Base-by-base conservation (phyloP, 2,329 filamentous ascomycete species). In the Sporothrix phasma region DNA sequence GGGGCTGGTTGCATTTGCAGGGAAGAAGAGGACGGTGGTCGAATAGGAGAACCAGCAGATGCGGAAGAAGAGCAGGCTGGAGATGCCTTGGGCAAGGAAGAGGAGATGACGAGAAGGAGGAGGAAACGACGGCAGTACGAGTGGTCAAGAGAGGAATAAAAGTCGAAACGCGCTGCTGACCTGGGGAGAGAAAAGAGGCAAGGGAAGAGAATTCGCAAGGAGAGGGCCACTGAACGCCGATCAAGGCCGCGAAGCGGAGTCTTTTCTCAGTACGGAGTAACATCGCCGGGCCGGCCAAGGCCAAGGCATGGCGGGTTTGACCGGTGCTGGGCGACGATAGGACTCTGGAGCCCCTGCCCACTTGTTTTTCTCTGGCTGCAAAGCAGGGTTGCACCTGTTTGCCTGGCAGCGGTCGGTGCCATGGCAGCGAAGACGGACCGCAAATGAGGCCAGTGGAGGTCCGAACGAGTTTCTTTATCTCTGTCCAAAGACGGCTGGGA, bases 201-300 rank as follows among this genome's bases (percentile, higher is more conserved):
- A 56, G 41, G 54, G 17, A 49, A 61, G 11, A 47, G 37, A 31
- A 34, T 31, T 41, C 47, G 24, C 19, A 45, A 34, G 41, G 39
- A 17, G 24, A 43, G 15, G 43, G 37, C n/a, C 45, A 61, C 61
- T 15, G 41, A 17, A 22, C 37, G 56, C 17, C 56, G 56, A 45
- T 45, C 24, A 59, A 43, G 56, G 56, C 39, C 56, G 56, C 56
- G 56, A 31, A 59, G 24, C 56, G 56, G 56, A 59, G 24, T n/a
- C 56, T 45, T 45, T 45, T 45, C 43, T 29, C 22, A 43, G 24
- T 37, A 37, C 34, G 34, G 34, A 10, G 34, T 19, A 45, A 43
- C 39, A 17, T 29, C 24, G 24, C 45, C 56, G 56, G 56, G 39
- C 56, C 56, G 56, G 56, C 34, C 54, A 58, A 43, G 54, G 54